These are phyloP conservation scores for Lunularia cruciata DNA, from an alignment of 225 moss, liverwort and hornwort species.

Conservation along the genomic window DNA sequence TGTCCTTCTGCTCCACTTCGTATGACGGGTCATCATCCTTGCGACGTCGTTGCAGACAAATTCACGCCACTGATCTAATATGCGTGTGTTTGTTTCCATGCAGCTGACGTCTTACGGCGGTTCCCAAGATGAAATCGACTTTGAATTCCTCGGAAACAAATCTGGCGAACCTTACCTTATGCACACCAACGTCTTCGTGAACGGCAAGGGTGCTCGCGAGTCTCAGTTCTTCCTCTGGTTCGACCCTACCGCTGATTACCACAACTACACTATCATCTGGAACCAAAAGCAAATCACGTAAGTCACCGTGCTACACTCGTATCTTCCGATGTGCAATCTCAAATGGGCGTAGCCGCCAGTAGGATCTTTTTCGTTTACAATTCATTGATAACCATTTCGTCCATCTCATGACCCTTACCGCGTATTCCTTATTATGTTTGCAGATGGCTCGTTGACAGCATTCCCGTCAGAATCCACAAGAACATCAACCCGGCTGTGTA, in stretches of 20 bases:
- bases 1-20: neutral
- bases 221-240: conserved; percentile 24
- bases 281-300: conserved; percentile 15
- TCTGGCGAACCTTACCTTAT: conserved; percentile 12
- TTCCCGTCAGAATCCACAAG: conserved; percentile 23
- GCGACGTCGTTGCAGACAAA: too few relatives aligned
- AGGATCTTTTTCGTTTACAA: too few relatives aligned
- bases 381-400: too few relatives aligned
- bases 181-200: conserved; percentile 14
- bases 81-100: neutral
- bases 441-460: conserved; percentile 31
- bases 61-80: too few relatives aligned
- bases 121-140: conserved; percentile 17
- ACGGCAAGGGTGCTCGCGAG: conserved; percentile 10
- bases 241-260: conserved; percentile 12
- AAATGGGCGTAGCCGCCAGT: too few relatives aligned
- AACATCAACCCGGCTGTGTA: conserved; percentile 19
- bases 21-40: too few relatives aligned
- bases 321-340: neutral
- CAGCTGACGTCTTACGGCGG: conserved; percentile 1
- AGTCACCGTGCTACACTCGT: neutral
- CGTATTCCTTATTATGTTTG: neutral
- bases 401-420: too few relatives aligned
- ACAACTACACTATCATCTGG: conserved; percentile 23
- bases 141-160: conserved; percentile 20